phyloP scores from a whole-genome alignment of 208 protist species.

The Acanthamoeba rhysodes region DNA sequence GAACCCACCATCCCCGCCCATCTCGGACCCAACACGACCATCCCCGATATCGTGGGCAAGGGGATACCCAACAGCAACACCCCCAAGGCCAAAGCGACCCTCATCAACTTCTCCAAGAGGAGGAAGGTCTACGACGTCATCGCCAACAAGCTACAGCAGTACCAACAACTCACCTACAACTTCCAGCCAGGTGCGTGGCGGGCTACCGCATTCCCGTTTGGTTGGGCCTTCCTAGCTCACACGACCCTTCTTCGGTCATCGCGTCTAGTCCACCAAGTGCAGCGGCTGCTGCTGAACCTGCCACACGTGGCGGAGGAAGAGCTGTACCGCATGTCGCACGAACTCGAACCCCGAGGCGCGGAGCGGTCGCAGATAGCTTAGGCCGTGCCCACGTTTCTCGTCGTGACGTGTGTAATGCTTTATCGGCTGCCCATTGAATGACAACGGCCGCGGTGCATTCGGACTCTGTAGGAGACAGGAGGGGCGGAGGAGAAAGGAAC shows the following conservation, averaged over 20 bases:
- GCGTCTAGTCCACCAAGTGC: conserved; percentile 18
- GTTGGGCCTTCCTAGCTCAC: not conserved
- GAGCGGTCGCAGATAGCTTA: not conserved
- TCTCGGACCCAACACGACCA: conserved; percentile 71
- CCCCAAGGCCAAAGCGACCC: not conserved
- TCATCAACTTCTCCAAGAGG: conserved; percentile 82
- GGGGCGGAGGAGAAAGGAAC: not conserved
- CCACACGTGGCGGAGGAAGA: conserved; percentile 27
- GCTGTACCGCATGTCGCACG: conserved; percentile 17
- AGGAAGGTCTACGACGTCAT: conserved; percentile 70
- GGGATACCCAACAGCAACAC: conserved; percentile 8
- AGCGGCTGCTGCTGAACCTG: conserved; percentile 24
- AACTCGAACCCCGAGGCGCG: not conserved
- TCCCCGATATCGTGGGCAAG: conserved; percentile 85
- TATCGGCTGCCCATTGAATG: not conserved
- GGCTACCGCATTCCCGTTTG: not conserved
- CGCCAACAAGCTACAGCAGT: conserved; percentile 64
- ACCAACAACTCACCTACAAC: conserved; percentile 67
- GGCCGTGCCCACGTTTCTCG: no score
- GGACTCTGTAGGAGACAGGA: no score
- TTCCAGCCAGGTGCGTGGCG: not conserved
- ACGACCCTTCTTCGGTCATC: not conserved
- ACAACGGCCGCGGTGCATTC: no score
- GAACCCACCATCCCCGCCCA: conserved; percentile 84
- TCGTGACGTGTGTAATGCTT: not conserved